Percentiles rank a stretch among this genome's conserved stretches.
These are phyloP conservation scores for Coemansia erecta DNA, from an alignment of 192 early-diverging fungal genomes.

Conservation along the genomic window DNA sequence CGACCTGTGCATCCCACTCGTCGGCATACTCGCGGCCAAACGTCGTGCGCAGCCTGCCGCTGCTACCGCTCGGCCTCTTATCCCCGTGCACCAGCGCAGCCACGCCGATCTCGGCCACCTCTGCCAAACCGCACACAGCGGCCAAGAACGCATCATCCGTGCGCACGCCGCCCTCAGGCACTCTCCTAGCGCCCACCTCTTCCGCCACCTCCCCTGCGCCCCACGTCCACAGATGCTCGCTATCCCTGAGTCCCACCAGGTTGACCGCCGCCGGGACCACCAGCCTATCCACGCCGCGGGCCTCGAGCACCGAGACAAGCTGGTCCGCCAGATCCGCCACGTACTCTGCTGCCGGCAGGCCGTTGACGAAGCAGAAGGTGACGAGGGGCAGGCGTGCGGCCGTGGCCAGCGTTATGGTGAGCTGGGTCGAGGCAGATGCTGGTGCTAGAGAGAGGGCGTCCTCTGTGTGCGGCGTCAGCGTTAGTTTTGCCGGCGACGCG, in stretches of 20 bases:
- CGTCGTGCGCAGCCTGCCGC: conserved; percentile 21
- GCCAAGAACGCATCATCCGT: conserved; percentile 37
- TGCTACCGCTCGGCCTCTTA: conserved; percentile 40
- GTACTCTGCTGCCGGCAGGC: conserved; percentile 25
- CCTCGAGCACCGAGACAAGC: conserved; percentile 20
- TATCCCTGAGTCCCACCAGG: conserved; percentile 8
- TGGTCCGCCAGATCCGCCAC: conserved; percentile 28
- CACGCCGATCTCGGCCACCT: conserved; percentile 16
- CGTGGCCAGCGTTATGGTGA: conserved; percentile 11
- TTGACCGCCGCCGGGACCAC: conserved; percentile 33
- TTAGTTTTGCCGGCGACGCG: too few relatives aligned
- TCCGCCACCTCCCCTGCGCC: background rate
- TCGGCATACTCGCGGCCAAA: conserved; percentile 45
- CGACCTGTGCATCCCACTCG: conserved; percentile 13
- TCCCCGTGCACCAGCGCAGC: conserved; percentile 29
- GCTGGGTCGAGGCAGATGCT: too few relatives aligned
- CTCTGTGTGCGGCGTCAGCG: too few relatives aligned
- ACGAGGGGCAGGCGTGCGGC: background rate
- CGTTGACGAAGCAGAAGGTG: conserved; percentile 42
- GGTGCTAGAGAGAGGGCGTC: too few relatives aligned
- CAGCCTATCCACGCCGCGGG: conserved; percentile 20
- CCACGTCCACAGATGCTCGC: conserved; percentile 16
- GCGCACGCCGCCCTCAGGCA: conserved; percentile 13
- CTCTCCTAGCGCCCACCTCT: conserved; percentile 1
- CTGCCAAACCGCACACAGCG: conserved; percentile 14